A percentile compares a stretch with the other conserved stretches of the same genome.
Evolutionary conservation across 495 filamentous ascomycete species (phyloP).

Genomic region (Aspergillus leporis): DNA sequence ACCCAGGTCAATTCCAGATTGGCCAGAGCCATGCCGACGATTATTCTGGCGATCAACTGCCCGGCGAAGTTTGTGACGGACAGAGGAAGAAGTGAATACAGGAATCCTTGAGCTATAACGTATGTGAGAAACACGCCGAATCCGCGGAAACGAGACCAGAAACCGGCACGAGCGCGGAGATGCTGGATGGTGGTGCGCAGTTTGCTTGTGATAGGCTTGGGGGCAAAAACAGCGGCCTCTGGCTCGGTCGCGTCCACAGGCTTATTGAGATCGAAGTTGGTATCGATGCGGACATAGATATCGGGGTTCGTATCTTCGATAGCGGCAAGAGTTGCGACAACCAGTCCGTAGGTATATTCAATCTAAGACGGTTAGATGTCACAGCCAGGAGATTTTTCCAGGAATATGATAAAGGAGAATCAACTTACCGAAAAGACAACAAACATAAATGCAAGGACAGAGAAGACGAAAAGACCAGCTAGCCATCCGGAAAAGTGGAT

Average conservation of each 20-base stretch:
- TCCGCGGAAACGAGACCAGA: constrained; percentile 60
- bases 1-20: constrained; percentile 59
- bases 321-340: constrained; percentile 60
- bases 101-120: constrained; percentile 28
- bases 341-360: constrained; percentile 58
- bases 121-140: constrained; percentile 39
- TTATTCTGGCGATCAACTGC: constrained; percentile 37
- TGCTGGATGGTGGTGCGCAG: constrained; percentile 58
- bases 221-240: constrained; percentile 23
- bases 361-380: constrained; percentile 26
- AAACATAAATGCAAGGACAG: constrained; percentile 18
- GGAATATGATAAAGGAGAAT: neutral
- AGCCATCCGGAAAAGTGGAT: constrained; percentile 24
- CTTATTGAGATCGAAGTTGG: constrained; percentile 37
- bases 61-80: constrained; percentile 28
- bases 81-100: constrained; percentile 28
- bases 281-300: constrained; percentile 51
- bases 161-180: constrained; percentile 55
- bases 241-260: constrained; percentile 34
- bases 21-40: constrained; percentile 45
- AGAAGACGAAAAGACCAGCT: constrained; percentile 22
- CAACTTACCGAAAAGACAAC: constrained; percentile 24
- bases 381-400: neutral
- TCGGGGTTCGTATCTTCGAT: constrained; percentile 63
- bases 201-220: constrained; percentile 59